Evolutionary conservation across 1,139 yeast genomes (phyloP), one percentile per base, ranked within the genome.

Genomic region (Kodamaea anthophila): DNA sequence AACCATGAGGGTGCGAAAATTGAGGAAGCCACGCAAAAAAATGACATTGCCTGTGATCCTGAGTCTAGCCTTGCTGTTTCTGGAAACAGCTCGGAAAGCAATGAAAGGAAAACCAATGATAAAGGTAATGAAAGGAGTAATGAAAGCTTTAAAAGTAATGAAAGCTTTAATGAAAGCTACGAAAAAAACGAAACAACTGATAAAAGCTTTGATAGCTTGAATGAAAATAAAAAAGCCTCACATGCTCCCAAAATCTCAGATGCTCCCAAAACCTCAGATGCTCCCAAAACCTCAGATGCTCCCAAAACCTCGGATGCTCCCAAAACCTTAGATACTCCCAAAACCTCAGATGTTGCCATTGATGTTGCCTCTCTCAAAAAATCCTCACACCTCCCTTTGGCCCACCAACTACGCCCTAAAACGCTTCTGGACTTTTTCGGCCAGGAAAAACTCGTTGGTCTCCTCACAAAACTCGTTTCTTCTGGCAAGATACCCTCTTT

Each of bases 361-460:
- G 9, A 4, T 24, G 30, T 41, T 13, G 29, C 32, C 13, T 58
- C 60, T 29, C 46, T 79, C 18, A 64, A 57, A 37, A 56, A 69
- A 28, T 73, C 72, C 15, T 53, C 74, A 0, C 61, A 62, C 24
- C 46, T 74, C n/a, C 98, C 98, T 0, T 56, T 91, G 12, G 93
- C 96, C 4, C 97, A 91, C 48, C 67, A 85, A 34, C 67, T 87
- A 15, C 65, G 97, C 11, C 99, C 99, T 0, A 64, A 63, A 23
- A 59, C 70, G 1, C 54, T 91, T 13, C 77, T 74, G 15, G 95
- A 86, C 15, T 91, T 82, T 44, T 73, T 79, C 29, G 99, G 99
- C 0, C 97, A 91, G 52, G 74, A 74, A 31, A 88, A 85, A 51
- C 56, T 91, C 10, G 74, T 91, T 2, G 94, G 94, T 0, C 57